Evolutionary conservation across 75 land plant genomes (phyloP).

Genomic region (Cryptomeria japonica): DNA sequence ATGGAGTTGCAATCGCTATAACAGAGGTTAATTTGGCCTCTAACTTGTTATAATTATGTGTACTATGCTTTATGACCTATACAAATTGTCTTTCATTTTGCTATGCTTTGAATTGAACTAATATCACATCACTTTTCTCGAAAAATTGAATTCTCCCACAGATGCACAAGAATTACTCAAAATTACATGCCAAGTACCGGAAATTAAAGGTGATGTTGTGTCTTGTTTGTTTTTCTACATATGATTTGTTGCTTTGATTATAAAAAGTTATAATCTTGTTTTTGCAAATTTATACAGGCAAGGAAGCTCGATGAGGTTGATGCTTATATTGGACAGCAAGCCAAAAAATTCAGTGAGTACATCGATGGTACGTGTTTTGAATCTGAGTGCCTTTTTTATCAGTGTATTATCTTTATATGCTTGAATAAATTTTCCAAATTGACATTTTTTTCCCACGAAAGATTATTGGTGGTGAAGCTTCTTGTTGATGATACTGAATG

Average conservation of each 20-base stretch:
- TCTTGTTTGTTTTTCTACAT: neutral
- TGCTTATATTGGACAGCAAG: conserved; percentile 11
- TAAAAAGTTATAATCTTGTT: neutral
- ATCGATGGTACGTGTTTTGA: neutral
- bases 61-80: neutral
- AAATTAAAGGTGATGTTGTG: conserved; percentile 11
- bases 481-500: neutral
- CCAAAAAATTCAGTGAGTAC: neutral
- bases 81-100: neutral
- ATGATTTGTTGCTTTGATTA: neutral
- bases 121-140: neutral
- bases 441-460: neutral
- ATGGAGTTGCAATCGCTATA: neutral
- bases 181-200: conserved; percentile 1
- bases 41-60: neutral
- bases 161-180: neutral
- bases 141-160: neutral
- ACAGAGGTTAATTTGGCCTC: conserved; percentile 1
- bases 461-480: neutral
- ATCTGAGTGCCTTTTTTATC: neutral
- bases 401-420: neutral
- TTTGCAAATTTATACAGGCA: neutral
- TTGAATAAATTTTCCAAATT: neutral
- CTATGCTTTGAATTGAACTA: neutral
- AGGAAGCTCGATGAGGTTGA: conserved; percentile 3